These are phyloP conservation scores for Zygnema circumcarinatum DNA, from an alignment of 139 green algal species.

Conservation along the genomic window DNA sequence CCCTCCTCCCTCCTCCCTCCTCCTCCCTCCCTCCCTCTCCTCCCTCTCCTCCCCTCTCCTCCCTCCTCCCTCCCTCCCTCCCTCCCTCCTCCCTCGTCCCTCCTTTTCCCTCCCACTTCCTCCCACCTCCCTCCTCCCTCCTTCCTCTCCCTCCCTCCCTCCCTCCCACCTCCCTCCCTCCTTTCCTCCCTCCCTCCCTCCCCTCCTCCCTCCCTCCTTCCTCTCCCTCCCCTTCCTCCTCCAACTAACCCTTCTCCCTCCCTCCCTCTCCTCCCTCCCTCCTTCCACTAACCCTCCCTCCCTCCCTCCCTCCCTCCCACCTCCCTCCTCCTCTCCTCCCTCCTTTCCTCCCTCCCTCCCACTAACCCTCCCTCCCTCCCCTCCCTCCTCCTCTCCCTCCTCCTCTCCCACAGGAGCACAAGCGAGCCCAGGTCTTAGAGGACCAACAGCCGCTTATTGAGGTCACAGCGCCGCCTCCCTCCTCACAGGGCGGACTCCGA, in stretches of 20 bases:
- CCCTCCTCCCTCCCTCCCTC: background rate
- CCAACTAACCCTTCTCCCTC: background rate
- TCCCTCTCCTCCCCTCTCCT: background rate
- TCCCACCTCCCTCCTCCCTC: background rate
- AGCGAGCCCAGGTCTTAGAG: constrained; percentile 4
- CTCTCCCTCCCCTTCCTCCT: background rate
- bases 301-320: background rate
- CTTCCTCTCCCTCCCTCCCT: background rate
- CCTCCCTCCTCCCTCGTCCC: background rate
- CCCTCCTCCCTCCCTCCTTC: background rate
- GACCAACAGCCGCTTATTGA: background rate
- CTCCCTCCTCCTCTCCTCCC: background rate
- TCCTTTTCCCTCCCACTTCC: background rate
- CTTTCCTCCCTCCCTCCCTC: background rate
- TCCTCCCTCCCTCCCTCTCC: background rate
- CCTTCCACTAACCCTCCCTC: too few relatives aligned
- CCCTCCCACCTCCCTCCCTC: background rate
- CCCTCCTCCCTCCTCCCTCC: background rate
- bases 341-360: constrained; percentile 12
- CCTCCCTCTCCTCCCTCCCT: background rate
- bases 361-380: too few relatives aligned
- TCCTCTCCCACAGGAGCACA: background rate
- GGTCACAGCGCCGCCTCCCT: too few relatives aligned
- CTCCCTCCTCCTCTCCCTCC: background rate
- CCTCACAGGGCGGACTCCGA: too few relatives aligned